Conservation (phyloP, 2,329 filamentous ascomycete genomes). For the Dactylellina cionopaga region DNA sequence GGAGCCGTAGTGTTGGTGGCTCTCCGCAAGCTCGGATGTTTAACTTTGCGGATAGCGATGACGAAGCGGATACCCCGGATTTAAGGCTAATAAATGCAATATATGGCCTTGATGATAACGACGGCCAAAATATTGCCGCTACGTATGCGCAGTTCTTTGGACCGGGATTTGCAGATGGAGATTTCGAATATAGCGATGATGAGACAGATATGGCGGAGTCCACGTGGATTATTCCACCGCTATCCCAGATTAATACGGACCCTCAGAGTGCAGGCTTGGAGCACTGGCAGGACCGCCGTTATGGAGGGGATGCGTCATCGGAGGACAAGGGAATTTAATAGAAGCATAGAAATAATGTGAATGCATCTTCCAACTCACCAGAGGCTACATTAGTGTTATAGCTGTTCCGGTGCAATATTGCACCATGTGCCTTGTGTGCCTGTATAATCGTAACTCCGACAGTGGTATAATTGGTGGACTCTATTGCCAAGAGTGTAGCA, state of each 20-base stretch:
- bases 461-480: no score
- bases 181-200: background rate
- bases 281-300: background rate
- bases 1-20: background rate
- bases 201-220: background rate
- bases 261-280: conserved; percentile 11
- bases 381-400: no score
- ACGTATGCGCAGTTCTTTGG: no score
- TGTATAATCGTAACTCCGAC: no score
- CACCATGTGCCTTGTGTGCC: no score
- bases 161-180: background rate
- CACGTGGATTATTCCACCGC: background rate
- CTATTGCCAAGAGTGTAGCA: no score
- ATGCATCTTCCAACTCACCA: no score
- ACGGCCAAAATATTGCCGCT: background rate
- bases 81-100: background rate
- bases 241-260: conserved; percentile 4
- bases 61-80: background rate
- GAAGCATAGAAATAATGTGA: background rate
- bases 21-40: background rate
- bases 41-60: conserved; percentile 2
- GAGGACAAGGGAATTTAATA: conserved; percentile 12
- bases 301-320: conserved; percentile 1
- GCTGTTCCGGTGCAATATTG: no score
- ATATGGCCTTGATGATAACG: background rate